Conservation (phyloP, 805 yeast species). For the Teunomyces lycoperdinae region DNA sequence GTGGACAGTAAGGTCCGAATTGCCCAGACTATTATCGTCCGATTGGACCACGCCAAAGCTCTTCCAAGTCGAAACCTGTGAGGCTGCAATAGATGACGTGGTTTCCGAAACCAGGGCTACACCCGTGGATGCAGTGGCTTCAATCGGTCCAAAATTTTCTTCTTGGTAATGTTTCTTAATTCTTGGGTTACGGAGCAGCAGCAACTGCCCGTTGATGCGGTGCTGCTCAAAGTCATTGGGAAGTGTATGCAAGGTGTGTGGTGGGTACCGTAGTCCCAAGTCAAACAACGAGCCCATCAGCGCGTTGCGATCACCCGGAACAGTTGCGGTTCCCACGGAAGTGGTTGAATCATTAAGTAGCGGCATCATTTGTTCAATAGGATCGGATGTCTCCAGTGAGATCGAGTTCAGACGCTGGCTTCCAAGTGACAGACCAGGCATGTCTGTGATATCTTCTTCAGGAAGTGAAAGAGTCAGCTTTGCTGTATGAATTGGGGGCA, state of each 20-base stretch:
- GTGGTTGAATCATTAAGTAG: slow-evolving; percentile 25
- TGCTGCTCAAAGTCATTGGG: slow-evolving; percentile 3
- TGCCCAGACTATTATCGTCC: slow-evolving; percentile 6
- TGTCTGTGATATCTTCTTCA: slow-evolving; percentile 17
- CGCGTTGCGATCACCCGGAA: neutral
- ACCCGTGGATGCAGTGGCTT: neutral
- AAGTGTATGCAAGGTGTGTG: neutral
- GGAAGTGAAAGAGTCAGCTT: neutral
- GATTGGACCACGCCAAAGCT: slow-evolving; percentile 13
- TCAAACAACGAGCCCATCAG: slow-evolving; percentile 3
- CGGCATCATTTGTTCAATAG: slow-evolving; percentile 29
- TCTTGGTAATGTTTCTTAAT: slow-evolving; percentile 27
- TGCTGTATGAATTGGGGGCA: too few species aligned
- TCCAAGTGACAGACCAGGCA: slow-evolving; percentile 12
- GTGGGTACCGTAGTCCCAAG: neutral
- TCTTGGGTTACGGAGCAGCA: slow-evolving; percentile 24
- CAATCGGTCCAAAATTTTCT: slow-evolving; percentile 3
- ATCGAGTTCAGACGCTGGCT: slow-evolving; percentile 2
- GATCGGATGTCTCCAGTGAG: slow-evolving; percentile 2
- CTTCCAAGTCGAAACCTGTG: neutral
- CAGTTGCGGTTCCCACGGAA: slow-evolving; percentile 11
- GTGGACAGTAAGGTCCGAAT: slow-evolving; percentile 11
- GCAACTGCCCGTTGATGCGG: slow-evolving; percentile 14
- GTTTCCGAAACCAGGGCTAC: too few species aligned
- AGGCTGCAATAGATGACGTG: too few species aligned